phyloP scores from a whole-genome alignment of 495 filamentous ascomycete genomes.

The Cryomyces antarcticus region DNA sequence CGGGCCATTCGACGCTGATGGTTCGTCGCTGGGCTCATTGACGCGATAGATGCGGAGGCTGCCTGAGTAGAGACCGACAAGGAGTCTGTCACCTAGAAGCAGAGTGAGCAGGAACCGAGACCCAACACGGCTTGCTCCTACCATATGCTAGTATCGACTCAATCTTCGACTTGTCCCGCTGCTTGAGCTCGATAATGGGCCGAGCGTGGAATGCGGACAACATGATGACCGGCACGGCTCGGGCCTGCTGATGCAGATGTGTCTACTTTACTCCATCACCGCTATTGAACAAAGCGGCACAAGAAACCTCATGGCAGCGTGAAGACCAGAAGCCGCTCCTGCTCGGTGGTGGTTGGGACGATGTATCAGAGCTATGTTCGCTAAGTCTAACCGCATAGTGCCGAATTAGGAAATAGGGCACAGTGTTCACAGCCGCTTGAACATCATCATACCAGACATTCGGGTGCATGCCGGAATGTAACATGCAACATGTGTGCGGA shows the following conservation, averaged over 20 bases:
- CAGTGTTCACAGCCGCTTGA: too few species aligned
- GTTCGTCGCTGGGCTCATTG: slow-evolving; percentile 34
- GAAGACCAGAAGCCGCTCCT: too few species aligned
- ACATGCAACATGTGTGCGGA: too few species aligned
- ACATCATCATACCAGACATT: too few species aligned
- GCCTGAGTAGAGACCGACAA: slow-evolving; percentile 80
- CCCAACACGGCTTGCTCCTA: slow-evolving; percentile 14
- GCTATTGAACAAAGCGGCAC: too few species aligned
- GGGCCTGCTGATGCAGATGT: too few species aligned
- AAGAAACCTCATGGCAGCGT: slow-evolving; percentile 1
- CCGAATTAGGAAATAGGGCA: too few species aligned
- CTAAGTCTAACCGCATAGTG: too few species aligned
- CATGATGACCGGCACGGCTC: slow-evolving; percentile 28
- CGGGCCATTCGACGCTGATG: slow-evolving; percentile 6
- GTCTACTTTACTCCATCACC: too few species aligned
- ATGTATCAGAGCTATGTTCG: too few species aligned
- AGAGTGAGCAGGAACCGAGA: slow-evolving; percentile 2
- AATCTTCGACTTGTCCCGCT: slow-evolving; percentile 86
- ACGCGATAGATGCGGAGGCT: slow-evolving; percentile 79
- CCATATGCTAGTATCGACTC: slow-evolving; percentile 83
- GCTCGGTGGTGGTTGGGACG: too few species aligned
- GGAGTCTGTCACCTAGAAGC: slow-evolving; percentile 56
- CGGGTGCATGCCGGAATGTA: too few species aligned
- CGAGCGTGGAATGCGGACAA: slow-evolving; percentile 94
- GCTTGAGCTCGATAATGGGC: slow-evolving; percentile 87